Conservation (phyloP, 257 asterid genomes). For the Echites panduratus region DNA sequence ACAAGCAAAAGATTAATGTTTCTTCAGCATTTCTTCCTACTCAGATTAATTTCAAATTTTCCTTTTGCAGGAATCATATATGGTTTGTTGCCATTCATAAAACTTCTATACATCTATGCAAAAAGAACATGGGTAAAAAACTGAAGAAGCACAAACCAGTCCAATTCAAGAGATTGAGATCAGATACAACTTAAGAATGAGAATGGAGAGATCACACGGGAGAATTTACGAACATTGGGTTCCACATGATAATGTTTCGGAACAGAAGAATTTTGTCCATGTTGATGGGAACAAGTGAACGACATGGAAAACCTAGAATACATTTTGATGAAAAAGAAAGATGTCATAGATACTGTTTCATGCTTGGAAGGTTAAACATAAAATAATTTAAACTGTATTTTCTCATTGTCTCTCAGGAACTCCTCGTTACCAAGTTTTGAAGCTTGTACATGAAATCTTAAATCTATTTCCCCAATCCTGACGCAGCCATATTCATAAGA, state of each 20-base stretch:
- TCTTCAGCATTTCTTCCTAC: background rate
- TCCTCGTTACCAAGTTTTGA: background rate
- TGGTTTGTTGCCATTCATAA: background rate
- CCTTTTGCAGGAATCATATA: background rate
- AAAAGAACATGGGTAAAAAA: background rate
- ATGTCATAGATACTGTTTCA: background rate
- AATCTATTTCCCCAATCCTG: background rate
- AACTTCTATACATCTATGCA: background rate
- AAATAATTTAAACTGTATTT: background rate
- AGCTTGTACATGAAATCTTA: background rate
- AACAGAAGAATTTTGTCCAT: background rate
- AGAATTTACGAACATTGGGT: background rate
- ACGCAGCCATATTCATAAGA: no score
- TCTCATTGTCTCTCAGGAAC: background rate
- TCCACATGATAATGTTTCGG: background rate
- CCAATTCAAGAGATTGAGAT: background rate
- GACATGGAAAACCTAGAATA: background rate
- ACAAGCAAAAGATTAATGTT: background rate
- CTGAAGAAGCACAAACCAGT: background rate
- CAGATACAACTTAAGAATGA: background rate
- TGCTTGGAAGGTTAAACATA: background rate
- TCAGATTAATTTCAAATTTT: background rate
- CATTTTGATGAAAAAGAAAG: background rate
- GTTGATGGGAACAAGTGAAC: background rate
- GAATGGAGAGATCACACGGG: background rate